These are phyloP conservation scores for Myochromella boudieri DNA, from an alignment of 768 basidiomycete species.

Conservation along the genomic window DNA sequence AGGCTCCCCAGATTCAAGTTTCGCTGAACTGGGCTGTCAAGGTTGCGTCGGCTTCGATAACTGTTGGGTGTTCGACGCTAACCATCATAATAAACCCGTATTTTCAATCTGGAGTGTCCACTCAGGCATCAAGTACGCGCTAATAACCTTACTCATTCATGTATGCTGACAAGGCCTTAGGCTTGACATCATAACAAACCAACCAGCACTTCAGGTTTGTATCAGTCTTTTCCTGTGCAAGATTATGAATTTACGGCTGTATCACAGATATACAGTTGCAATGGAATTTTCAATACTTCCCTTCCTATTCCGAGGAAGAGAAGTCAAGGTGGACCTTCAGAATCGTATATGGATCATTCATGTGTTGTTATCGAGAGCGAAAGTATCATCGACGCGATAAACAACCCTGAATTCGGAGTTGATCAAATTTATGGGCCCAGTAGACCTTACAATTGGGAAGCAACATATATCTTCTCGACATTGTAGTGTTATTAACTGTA, in stretches of 20 bases:
- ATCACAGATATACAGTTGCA: constrained; percentile 41
- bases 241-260: background rate
- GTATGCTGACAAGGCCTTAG: constrained; percentile 17
- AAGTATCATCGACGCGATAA: constrained; percentile 45
- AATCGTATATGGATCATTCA: constrained; percentile 35
- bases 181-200: constrained; percentile 43
- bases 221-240: background rate
- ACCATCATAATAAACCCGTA: constrained; percentile 23
- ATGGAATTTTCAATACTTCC: constrained; percentile 35
- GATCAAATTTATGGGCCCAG: constrained; percentile 43
- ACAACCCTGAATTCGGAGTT: constrained; percentile 43
- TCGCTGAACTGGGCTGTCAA: constrained; percentile 10
- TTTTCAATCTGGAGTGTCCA: constrained; percentile 45
- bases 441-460: constrained; percentile 37
- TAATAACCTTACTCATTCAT: background rate
- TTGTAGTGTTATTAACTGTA: background rate
- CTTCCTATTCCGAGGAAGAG: constrained; percentile 40
- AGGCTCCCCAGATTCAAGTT: background rate
- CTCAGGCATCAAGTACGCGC: constrained; percentile 42
- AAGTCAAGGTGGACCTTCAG: constrained; percentile 38
- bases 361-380: constrained; percentile 47
- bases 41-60: constrained; percentile 50
- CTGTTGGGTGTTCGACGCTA: constrained; percentile 42
- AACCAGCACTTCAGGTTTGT: constrained; percentile 42
- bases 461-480: constrained; percentile 40